Percentiles rank a stretch among this genome's conserved stretches.
Evolutionary conservation across 2,329 filamentous ascomycete genomes (phyloP).

Genomic region (Colletotrichum godetiae): DNA sequence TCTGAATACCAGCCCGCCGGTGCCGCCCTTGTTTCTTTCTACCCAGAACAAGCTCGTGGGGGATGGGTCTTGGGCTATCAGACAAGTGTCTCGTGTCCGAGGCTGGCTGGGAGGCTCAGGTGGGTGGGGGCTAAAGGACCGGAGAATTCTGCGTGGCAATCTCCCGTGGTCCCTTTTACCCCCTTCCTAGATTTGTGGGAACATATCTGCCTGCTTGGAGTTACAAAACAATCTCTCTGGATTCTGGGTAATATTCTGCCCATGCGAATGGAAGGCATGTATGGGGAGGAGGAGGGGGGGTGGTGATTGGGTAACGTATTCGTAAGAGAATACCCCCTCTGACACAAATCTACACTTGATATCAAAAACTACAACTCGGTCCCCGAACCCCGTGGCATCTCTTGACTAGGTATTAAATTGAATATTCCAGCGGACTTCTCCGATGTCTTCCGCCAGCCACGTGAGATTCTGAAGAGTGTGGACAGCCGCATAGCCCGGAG

Average conservation of each 20-base stretch:
- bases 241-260: neutral
- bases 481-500: neutral
- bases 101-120: neutral
- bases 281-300: no score
- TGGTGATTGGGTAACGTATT: no score
- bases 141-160: neutral
- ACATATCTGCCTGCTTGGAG: neutral
- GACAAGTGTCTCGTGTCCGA: neutral
- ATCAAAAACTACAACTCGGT: neutral
- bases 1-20: neutral
- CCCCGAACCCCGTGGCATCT: neutral
- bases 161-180: rapidly evolving
- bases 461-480: neutral
- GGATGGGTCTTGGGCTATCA: neutral
- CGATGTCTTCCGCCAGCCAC: neutral
- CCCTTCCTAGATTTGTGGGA: rapidly evolving
- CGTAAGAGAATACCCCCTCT: neutral
- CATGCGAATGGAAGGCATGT: neutral
- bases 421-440: neutral
- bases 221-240: neutral
- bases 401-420: neutral
- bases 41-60: neutral
- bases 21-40: neutral
- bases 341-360: neutral
- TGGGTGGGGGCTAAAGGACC: neutral